Evolutionary conservation across 2,329 filamentous ascomycete species (phyloP), one percentile per base, ranked within the genome.

Genomic region (Fusarium cicatricum): DNA sequence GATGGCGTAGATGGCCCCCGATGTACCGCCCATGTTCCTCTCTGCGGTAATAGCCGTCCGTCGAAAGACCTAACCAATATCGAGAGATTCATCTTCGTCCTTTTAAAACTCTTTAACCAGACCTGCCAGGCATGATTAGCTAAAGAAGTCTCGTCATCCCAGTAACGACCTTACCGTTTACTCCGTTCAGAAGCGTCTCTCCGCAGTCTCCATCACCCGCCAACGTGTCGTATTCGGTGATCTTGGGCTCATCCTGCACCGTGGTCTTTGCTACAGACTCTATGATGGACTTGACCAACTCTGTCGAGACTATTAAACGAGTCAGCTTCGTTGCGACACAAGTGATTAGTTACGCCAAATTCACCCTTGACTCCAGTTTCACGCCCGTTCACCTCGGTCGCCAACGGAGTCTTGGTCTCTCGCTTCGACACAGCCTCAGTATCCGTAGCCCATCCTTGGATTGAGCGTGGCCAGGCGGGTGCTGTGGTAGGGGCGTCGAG

Each of bases 1-100:
- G 64, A 92, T 92, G 50, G 88, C 86, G 71, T 90, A 91, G 50
- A 91, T 82, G 19, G 89, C 89, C n/a, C 89, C 89, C 1, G 86
- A 89, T 3, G 89, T 91, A 43, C 89, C 89, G 65, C 90, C 89
- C 88, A 91, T 91, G 53, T 78, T 84, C 34, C 81, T 82, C 71
- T 91, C 89, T 21, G 67, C 67, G 1, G 60, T 61, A 9, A 45
- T 55, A 14, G 65, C 65, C 2, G 59, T 67, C 10, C 64, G 60
- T 8, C 65, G 55, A 32, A 67, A 66, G 3, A 66, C 21, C 15
- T 65, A 61, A 2, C 64, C 64, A 21, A 66, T 65, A 26, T 67
- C 65, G 11, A 67, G 41, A 11, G 54, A 36, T 14, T 51, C 43
- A 9, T 40, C 36, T 2, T 50, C 12, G 21, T 67, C 61, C 2